phyloP scores from a whole-genome alignment of 1,284 basidiomycete genomes.

The Apiotrichum gamsii region DNA sequence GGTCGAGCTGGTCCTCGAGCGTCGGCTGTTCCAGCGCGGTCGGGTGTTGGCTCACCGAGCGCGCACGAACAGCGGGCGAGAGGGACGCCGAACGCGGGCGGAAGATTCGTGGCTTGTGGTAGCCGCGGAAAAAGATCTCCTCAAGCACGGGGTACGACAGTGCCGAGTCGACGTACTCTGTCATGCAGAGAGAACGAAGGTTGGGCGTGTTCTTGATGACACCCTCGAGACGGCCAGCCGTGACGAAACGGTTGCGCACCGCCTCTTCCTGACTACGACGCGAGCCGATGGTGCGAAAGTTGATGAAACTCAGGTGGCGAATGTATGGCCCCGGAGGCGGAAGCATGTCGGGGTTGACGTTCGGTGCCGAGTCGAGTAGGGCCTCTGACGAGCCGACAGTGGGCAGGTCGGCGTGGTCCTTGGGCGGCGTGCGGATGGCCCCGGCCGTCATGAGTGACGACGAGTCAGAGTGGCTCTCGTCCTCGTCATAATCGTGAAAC shows the following conservation, averaged over 20 bases:
- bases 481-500: conserved; percentile 14
- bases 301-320: conserved; percentile 78
- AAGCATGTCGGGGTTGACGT: conserved; percentile 37
- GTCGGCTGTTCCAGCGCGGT: conserved; percentile 8
- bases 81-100: conserved; percentile 16
- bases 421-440: conserved; percentile 13
- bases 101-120: conserved; percentile 28
- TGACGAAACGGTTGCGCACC: conserved; percentile 83
- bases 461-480: conserved; percentile 15
- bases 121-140: conserved; percentile 77
- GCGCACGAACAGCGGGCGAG: conserved; percentile 18
- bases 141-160: conserved; percentile 71
- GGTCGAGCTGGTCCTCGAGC: conserved; percentile 22
- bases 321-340: conserved; percentile 44
- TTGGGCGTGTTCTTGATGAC: conserved; percentile 85
- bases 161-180: conserved; percentile 92
- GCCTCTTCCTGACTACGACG: conserved; percentile 85
- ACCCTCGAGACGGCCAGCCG: conserved; percentile 72
- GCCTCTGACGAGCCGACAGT: too few species aligned
- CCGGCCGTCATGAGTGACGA: conserved; percentile 5
- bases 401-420: conserved; percentile 5
- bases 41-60: conserved; percentile 15
- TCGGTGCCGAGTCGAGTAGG: conserved; percentile 14
- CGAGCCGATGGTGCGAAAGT: conserved; percentile 92
- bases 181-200: conserved; percentile 75